Base-by-base conservation (phyloP, 768 basidiomycete species). In the Daedaleopsis sinensis region DNA sequence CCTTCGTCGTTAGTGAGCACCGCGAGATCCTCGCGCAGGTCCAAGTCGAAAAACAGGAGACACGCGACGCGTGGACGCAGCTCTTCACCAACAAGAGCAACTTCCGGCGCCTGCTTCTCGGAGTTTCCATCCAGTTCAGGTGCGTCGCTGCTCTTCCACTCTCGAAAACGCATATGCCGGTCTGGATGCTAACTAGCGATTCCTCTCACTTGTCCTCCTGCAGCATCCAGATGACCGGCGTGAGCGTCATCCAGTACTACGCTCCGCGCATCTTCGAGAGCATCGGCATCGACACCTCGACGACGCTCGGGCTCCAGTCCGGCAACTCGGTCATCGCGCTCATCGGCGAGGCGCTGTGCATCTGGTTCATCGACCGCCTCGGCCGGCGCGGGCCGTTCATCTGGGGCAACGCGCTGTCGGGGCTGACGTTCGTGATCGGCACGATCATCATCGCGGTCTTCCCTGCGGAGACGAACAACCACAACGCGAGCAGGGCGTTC, bases 221-320 rank as follows among this genome's bases (percentile, higher is more conserved):
- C 81, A 85, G 68, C 9, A 82, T 84, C 10, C 85, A 87, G 65
- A 84, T 85, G 82, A 87, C 85, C 10, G 84, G 81, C 70, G 80
- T 71, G 78, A 84, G 56, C 52, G 82, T 80, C 42, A 83, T 87
- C 48, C 68, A 68, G 52, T 68, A 61, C 57, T 68, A 68, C 59
- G 63, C 55, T 6, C 64, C 59, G 54, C 70, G 66, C 38, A 69
- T 67, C 47, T 62, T 65, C 24, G 60, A 61, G 37, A 53, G 52
- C n/a, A 58, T 52, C 36, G 47, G 59, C 18, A 72, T 72, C 52
- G 62, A 67, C 53, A 68, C 69, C 4, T 68, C 67, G 19, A 67
- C 66, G 11, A 78, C 81, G 37, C 77, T 84, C 16, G 73, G 82
- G 37, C 80, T 84, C 67, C 83, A 84, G 66, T 81, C 79, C 4